Evolutionary conservation across 2,329 filamentous ascomycete species (phyloP).

Genomic region (Ophiocordyceps sinensis): DNA sequence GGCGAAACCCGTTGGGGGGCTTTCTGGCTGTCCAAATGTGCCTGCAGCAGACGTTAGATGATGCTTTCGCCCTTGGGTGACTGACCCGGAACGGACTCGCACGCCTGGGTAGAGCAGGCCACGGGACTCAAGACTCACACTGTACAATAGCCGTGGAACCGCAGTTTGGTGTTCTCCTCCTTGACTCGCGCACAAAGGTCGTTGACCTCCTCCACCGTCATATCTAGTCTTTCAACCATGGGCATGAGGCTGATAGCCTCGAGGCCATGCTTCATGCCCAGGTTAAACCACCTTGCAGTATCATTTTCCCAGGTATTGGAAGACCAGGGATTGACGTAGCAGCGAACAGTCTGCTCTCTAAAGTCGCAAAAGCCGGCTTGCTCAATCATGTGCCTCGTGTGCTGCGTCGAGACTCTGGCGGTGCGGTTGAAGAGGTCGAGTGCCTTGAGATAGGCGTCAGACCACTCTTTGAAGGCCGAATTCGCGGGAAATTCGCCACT

Average conservation of each 20-base stretch:
- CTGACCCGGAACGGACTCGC: not conserved
- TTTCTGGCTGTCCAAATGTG: slow-evolving; percentile 10
- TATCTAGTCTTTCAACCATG: slow-evolving; percentile 38
- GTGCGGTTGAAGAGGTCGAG: slow-evolving; percentile 52
- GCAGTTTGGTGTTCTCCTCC: slow-evolving; percentile 53
- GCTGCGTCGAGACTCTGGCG: slow-evolving; percentile 38
- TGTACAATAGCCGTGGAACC: slow-evolving; percentile 58
- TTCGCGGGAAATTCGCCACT: slow-evolving; percentile 44
- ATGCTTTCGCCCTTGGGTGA: not conserved
- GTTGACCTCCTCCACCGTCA: slow-evolving; percentile 43
- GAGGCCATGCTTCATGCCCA: slow-evolving; percentile 59
- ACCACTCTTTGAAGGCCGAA: slow-evolving; percentile 54
- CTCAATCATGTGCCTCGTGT: slow-evolving; percentile 46
- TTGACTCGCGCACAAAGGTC: slow-evolving; percentile 48
- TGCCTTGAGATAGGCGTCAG: slow-evolving; percentile 49
- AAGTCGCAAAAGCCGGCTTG: slow-evolving; percentile 69
- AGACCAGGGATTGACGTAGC: slow-evolving; percentile 66
- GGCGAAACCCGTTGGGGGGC: slow-evolving; percentile 1
- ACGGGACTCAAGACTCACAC: slow-evolving; percentile 41
- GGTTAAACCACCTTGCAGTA: slow-evolving; percentile 71
- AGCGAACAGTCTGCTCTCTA: slow-evolving; percentile 49
- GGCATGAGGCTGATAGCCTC: slow-evolving; percentile 61
- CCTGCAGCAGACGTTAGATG: slow-evolving; percentile 2
- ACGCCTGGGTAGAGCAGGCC: too few species aligned
- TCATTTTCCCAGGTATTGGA: slow-evolving; percentile 47